Conservation (phyloP, 345 rosid genomes). For the Eucalyptus viminalis region DNA sequence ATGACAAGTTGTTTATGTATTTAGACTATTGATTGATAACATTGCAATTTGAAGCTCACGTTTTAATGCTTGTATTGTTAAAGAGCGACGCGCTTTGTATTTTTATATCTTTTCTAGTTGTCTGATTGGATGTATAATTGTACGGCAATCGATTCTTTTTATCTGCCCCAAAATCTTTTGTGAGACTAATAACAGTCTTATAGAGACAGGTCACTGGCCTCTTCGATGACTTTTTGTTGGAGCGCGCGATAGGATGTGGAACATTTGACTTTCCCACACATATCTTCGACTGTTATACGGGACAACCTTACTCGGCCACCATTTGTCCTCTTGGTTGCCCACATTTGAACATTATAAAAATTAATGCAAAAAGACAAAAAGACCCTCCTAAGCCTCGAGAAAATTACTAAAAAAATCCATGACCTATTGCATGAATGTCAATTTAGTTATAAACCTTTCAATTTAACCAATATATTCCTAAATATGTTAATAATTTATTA, state of each 20-base stretch:
- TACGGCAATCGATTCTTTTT: not conserved
- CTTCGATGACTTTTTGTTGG: not conserved
- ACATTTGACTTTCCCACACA: not conserved
- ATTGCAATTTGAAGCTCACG: not conserved
- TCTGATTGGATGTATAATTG: not conserved
- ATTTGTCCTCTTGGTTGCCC: not conserved
- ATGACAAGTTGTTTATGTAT: not conserved
- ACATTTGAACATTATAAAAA: not conserved
- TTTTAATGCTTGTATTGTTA: not conserved
- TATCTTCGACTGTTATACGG: not conserved
- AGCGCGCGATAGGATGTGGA: not conserved
- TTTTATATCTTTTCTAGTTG: not conserved
- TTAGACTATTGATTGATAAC: not conserved
- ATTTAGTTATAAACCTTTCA: not conserved
- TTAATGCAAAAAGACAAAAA: not conserved
- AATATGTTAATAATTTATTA: not conserved
- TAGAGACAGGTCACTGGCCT: not conserved
- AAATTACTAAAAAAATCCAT: not conserved
- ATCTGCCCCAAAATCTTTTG: not conserved
- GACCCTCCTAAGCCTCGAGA: not conserved
- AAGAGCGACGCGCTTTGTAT: not conserved
- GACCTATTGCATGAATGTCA: not conserved
- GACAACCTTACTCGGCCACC: not conserved
- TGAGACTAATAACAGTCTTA: not conserved
- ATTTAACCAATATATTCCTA: rapidly evolving